phyloP scores from a whole-genome alignment of 2,329 filamentous ascomycete genomes.

The Coleophoma cylindrospora region DNA sequence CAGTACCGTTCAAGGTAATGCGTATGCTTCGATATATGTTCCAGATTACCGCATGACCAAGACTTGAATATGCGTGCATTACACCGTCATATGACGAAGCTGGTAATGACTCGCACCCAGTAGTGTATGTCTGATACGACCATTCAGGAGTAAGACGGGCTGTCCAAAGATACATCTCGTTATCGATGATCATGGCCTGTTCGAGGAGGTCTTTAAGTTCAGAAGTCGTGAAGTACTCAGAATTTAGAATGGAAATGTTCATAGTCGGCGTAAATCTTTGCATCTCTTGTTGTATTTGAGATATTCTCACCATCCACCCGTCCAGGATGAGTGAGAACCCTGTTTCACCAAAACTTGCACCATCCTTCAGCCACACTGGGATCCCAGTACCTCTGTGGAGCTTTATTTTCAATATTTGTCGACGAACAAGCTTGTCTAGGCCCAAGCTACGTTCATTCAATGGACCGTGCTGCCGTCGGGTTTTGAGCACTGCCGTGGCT shows the following conservation, averaged over 20 bases:
- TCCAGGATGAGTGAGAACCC: conserved; percentile 7
- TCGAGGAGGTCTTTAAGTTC: not conserved
- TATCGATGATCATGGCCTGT: conserved; percentile 3
- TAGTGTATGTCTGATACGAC: not conserved
- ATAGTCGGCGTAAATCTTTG: not conserved
- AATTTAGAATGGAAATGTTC: not conserved
- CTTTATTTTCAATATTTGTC: not conserved
- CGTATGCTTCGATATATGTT: conserved; percentile 6
- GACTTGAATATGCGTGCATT: conserved; percentile 5
- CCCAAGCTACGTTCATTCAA: not conserved
- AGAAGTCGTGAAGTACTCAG: not conserved
- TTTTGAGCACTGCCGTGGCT: not conserved
- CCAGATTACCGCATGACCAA: conserved; percentile 8
- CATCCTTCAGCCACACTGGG: conserved; percentile 2
- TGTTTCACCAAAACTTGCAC: conserved; percentile 4
- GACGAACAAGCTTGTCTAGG: conserved; percentile 1
- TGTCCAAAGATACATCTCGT: conserved; percentile 3
- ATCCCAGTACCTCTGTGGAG: not conserved
- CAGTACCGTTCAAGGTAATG: conserved; percentile 5
- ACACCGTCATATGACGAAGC: not conserved
- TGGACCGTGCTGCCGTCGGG: not conserved
- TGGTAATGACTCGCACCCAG: not conserved
- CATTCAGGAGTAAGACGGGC: conserved; percentile 3
- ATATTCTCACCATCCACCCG: not conserved
- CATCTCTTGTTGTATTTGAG: conserved; percentile 1